These are phyloP conservation scores for Corrigiola litoralis DNA, from an alignment of 179 eudicot species.

Conservation along the genomic window DNA sequence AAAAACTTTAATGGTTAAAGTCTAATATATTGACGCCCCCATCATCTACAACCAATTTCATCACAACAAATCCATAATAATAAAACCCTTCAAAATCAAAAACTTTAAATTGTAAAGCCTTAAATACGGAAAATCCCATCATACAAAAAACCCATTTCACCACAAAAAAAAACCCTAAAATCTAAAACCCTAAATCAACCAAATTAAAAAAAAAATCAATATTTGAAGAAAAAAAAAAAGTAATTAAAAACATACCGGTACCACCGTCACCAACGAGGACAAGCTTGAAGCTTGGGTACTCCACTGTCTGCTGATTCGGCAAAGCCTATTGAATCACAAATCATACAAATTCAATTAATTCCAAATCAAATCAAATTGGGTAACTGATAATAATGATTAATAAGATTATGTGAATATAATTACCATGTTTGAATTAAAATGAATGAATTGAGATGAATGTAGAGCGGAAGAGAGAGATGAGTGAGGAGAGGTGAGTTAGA, in stretches of 20 bases:
- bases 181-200: not conserved
- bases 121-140: not conserved
- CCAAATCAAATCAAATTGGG: not conserved
- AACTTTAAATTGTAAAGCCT: not conserved
- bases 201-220: not conserved
- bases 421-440: not conserved
- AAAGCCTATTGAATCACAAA: conserved; percentile 35
- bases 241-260: conserved; percentile 32
- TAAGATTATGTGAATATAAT: not conserved
- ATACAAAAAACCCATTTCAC: not conserved
- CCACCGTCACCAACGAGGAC: conserved; percentile 73
- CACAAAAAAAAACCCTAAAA: not conserved
- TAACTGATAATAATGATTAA: too few relatives aligned
- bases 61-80: not conserved
- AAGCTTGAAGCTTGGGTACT: conserved; percentile 64
- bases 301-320: conserved; percentile 54
- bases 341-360: not conserved
- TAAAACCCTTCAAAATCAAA: not conserved
- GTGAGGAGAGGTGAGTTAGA: not conserved
- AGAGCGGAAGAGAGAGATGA: not conserved
- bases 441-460: not conserved
- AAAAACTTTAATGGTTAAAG: not conserved
- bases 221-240: not conserved
- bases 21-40: not conserved
- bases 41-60: too few relatives aligned